Base-by-base conservation (phyloP, 169 alveolate species). In the Plasmodium malariae region DNA sequence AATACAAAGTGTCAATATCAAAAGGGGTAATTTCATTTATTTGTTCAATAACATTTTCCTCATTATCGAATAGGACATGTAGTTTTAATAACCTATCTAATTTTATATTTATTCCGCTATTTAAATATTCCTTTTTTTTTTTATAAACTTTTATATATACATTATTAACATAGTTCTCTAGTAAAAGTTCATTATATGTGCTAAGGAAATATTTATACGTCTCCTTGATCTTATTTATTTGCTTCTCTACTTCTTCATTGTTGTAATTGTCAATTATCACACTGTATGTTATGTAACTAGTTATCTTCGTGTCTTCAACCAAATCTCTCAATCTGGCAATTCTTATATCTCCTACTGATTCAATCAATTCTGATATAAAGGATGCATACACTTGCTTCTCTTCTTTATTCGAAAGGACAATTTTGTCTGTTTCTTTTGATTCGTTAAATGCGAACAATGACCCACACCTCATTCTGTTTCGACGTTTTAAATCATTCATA, bases 131-230 rank as follows among this genome's bases (percentile, higher is more conserved):
- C 2, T 36, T 36, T 34, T 45, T 43, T 17, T 24, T 69, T 45
- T 19, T 28, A 57, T 68, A 83, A 30, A 83, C 34, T 48, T 59
- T 67, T 11, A 43, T 59, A 30, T 67, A 83, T 17, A 83, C 85
- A 83, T 55, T 45, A 60, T 83, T 83, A 24, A 83, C 91, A 45
- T 83, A 68, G 24, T 83, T 83, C 32, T 83, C 73, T 83, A 83
- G 19, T 12, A 83, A 34, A 5, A 83, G 17, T 43, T 83, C 91
- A 26, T 83, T 83, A 34, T 83, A 71, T 55, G 2, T 51, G 43
- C 34, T 83, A 51, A 83, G 62, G 24, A 83, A 83, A 2, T 67
- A 34, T 60, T 55, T 83, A 12, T 14, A 59, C 14, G 45, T 48
- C 14, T 67, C 45, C 36, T 54, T 59, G 34, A 83, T 45, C 12